Conservation (phyloP, 805 yeast species). For the Suhomyces canberraensis region DNA sequence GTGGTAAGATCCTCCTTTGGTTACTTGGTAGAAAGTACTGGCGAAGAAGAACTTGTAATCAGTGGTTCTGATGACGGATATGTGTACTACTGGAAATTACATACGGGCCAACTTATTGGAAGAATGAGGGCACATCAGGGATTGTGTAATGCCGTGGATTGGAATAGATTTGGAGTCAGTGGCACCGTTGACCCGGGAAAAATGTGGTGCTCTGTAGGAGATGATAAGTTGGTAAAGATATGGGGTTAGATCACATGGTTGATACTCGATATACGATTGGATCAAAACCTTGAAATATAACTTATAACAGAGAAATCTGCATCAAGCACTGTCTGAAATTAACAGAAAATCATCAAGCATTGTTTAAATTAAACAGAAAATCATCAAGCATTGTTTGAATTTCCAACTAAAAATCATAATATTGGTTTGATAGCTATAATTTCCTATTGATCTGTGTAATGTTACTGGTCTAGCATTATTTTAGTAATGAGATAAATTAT, state of each 20-base stretch:
- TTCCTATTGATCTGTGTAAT: background rate
- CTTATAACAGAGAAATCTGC: too few species aligned
- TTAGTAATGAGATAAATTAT: background rate
- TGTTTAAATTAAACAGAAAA: too few species aligned
- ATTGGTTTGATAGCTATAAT: too few species aligned
- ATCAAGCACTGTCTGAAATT: too few species aligned
- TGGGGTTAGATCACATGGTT: too few species aligned
- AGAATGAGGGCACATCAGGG: constrained; percentile 61
- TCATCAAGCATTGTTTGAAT: too few species aligned
- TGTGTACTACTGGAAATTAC: constrained; percentile 74
- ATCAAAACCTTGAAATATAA: too few species aligned
- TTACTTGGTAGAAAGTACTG: constrained; percentile 35
- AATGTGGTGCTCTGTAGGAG: constrained; percentile 82
- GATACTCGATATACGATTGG: too few species aligned
- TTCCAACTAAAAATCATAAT: too few species aligned
- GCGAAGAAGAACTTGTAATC: constrained; percentile 62
- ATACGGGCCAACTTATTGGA: constrained; percentile 63
- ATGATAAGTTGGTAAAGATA: constrained; percentile 67
- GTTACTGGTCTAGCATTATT: too few species aligned
- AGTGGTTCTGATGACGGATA: constrained; percentile 83
- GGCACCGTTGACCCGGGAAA: constrained; percentile 32
- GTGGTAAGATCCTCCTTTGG: constrained; percentile 80
- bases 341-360: too few species aligned
- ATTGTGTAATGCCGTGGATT: constrained; percentile 74
- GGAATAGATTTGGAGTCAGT: constrained; percentile 44